These are phyloP conservation scores for Gillenia trifoliata DNA, from an alignment of 306 rosid genomes.

Conservation along the genomic window DNA sequence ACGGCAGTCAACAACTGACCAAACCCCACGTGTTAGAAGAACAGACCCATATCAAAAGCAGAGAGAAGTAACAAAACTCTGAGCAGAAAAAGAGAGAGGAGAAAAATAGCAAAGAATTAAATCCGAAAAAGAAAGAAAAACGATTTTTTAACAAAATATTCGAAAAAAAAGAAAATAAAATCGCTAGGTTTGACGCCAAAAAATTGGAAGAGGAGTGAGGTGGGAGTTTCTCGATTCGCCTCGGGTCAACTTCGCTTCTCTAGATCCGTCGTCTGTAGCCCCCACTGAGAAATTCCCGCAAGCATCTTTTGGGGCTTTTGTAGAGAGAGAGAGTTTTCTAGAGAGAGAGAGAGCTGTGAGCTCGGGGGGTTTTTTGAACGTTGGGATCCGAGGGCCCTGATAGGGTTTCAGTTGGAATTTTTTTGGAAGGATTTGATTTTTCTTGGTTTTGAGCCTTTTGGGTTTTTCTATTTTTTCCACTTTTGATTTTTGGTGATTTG, in stretches of 20 bases:
- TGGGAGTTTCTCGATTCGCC: constrained; percentile 49
- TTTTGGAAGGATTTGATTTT: constrained; percentile 30
- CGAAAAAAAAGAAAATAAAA: constrained; percentile 7
- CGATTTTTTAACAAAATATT: background rate
- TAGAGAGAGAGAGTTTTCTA: constrained; percentile 41
- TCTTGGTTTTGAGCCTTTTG: constrained; percentile 30
- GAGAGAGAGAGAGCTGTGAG: constrained; percentile 14
- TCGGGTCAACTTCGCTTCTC: constrained; percentile 50
- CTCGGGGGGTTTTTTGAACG: constrained; percentile 47
- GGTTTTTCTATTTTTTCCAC: constrained; percentile 9
- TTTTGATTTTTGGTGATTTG: constrained; percentile 22
- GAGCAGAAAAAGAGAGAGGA: background rate
- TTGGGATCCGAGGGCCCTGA: constrained; percentile 78
- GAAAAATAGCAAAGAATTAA: background rate
- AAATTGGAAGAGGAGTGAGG: constrained; percentile 31
- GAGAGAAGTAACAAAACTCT: constrained; percentile 1
- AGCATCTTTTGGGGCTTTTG: constrained; percentile 10
- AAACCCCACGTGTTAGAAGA: background rate
- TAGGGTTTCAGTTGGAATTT: constrained; percentile 45
- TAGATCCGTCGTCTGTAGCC: constrained; percentile 42
- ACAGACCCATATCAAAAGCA: constrained; percentile 8
- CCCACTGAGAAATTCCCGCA: constrained; percentile 44
- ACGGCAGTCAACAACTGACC: constrained; percentile 3
- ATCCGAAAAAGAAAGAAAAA: background rate
- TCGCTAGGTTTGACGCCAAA: constrained; percentile 55